Evolutionary conservation across 805 yeast genomes (phyloP), one percentile per base, ranked within the genome.

Genomic region (Naumovozyma castellii): DNA sequence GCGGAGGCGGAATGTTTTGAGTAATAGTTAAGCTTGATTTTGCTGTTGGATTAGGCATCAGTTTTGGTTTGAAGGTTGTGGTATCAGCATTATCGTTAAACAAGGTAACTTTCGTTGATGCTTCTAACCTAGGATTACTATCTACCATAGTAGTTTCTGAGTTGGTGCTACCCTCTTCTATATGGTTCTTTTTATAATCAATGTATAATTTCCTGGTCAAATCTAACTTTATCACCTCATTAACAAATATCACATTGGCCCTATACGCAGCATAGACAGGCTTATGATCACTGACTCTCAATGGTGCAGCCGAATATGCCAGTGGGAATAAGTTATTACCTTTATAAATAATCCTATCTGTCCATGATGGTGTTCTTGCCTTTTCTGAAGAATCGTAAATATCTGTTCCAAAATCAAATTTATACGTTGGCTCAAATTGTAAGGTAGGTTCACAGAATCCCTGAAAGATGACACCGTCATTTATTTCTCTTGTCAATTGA

Each of bases 341-440:
- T 44, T 71, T 68, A 50, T 71, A 80, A 35, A 90, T 63, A 37
- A 85, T 80, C 51, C 98, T 68, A 61, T 90, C 98, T 0, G 97
- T 90, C 97, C 97, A 90, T 0, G 96, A 81, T 1, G 98, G 98
- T 4, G 84, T 79, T 50, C 98, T 72, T 45, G 81, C 90, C 56
- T 90, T 90, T 50, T 90, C 98, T 6, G 94, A 81, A 1, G 92
- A 72, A 59, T 90, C 97, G 58, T 88, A 92, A 15, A 59, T 64
- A 37, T 75, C 71, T 0, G 94, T 81, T 2, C 90, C 92, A 46
- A 83, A 81, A 57, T 90, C 95, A 60, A 76, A 92, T 56, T 90
- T 90, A 64, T 90, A 90, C 0, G 98, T 92, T 10, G 98, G 98
- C 27, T 74, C 69, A 56, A 90, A 90, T 34, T 66, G 74, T 40